Evolutionary conservation across 257 asterid genomes (phyloP).

Genomic region (Solanum boliviense): DNA sequence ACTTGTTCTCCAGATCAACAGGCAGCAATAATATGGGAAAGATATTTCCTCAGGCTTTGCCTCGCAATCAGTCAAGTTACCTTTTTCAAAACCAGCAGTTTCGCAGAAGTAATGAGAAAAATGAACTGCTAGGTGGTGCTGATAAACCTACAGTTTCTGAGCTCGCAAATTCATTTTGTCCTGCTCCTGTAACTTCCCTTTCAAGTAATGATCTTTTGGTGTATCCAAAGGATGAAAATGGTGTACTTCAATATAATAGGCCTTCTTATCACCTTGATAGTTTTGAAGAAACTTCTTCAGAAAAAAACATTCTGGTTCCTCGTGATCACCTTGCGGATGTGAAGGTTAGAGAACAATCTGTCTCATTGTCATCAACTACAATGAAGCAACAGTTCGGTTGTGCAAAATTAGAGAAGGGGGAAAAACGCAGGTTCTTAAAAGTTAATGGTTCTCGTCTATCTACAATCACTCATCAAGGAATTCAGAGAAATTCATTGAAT

Average conservation of each 20-base stretch:
- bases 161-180: constrained; percentile 15
- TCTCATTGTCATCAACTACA: constrained; percentile 12
- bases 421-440: constrained; percentile 9
- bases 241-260: constrained; percentile 22
- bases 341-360: constrained; percentile 17
- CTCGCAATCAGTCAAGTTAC: neutral
- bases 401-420: constrained; percentile 17
- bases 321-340: constrained; percentile 8
- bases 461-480: constrained; percentile 24
- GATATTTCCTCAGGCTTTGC: constrained; percentile 7
- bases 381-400: constrained; percentile 10
- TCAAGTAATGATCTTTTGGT: constrained; percentile 15
- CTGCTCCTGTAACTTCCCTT: constrained; percentile 11
- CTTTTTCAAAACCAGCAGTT: constrained; percentile 8
- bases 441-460: constrained; percentile 7
- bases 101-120: constrained; percentile 6
- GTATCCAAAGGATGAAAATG: constrained; percentile 22
- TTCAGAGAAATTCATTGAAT: constrained; percentile 14
- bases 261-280: constrained; percentile 12
- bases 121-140: constrained; percentile 13
- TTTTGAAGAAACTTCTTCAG: constrained; percentile 9
- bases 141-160: constrained; percentile 4
- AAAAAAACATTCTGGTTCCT: constrained; percentile 15
- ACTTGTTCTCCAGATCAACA: constrained; percentile 1
- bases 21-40: neutral